Percentiles rank a stretch among this genome's conserved stretches.
phyloP scores from a whole-genome alignment of 1,139 yeast species.

The Zygoascus hellenicus region DNA sequence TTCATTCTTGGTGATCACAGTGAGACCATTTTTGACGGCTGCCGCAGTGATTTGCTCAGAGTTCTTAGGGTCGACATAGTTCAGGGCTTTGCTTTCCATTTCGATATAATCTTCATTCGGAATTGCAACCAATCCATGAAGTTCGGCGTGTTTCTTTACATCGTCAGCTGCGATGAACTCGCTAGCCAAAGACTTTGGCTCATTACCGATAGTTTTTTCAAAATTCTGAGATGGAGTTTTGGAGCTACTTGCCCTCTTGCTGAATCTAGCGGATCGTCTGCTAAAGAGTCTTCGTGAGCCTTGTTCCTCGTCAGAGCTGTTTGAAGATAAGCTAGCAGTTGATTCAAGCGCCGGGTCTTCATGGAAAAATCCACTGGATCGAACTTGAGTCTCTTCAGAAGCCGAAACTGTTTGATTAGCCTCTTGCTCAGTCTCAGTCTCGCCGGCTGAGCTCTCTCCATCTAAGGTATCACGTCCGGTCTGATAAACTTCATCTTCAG shows the following conservation, averaged over 20 bases:
- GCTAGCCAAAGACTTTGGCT: slow-evolving; percentile 20
- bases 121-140: slow-evolving; percentile 46
- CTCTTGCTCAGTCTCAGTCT: slow-evolving; percentile 38
- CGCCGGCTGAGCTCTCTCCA: slow-evolving; percentile 25
- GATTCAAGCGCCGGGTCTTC: slow-evolving; percentile 12
- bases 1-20: slow-evolving; percentile 25
- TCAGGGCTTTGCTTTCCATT: slow-evolving; percentile 17
- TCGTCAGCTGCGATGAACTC: slow-evolving; percentile 36
- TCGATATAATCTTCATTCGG: slow-evolving; percentile 43
- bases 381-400: slow-evolving; percentile 2
- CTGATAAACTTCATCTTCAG: slow-evolving; percentile 33
- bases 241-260: background rate
- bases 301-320: slow-evolving; percentile 9
- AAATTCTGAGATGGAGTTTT: background rate
- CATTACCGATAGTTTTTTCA: background rate
- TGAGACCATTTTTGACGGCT: slow-evolving; percentile 27
- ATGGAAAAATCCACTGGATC: slow-evolving; percentile 3
- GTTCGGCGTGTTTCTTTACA: slow-evolving; percentile 45
- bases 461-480: slow-evolving; percentile 32
- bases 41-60: slow-evolving; percentile 18
- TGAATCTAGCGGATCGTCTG: background rate
- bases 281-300: background rate
- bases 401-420: slow-evolving; percentile 29
- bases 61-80: background rate
- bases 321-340: slow-evolving; percentile 11